Evolutionary conservation across 2,329 filamentous ascomycete species (phyloP), one percentile per base, ranked within the genome.

Genomic region (Diplodia intermedia): DNA sequence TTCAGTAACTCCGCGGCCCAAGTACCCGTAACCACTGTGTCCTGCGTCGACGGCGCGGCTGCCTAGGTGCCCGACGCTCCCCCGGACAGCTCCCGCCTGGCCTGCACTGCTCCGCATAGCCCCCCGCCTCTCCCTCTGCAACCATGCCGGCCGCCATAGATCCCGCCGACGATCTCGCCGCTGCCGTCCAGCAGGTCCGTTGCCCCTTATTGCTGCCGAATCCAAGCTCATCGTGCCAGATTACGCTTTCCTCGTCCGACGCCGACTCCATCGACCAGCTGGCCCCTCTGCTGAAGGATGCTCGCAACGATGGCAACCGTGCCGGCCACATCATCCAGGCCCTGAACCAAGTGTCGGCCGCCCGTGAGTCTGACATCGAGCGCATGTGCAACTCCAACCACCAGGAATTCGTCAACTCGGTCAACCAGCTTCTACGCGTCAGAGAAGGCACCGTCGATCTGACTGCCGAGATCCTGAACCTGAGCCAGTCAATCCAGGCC

Each of bases 211-310:
- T 23, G 14, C 2, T 14, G 20, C 29, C 33, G 60, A 56, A 38
- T 47, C n/a, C 61, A 65, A 67, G 31, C 66, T 63, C 33, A 60
- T 53, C 14, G 33, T 66, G 71, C 53, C 77, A 99, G 93, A 96
- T 98, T 72, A 94, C 97, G 70, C 88, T 97, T 73, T 93, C 94
- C 2, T 91, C 93, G 14, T 93, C 94, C 26, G 94, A 98, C 75
- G 87, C 90, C 61, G 95, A 99, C 75, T 98, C 97, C 76, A 89
- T 99, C 71, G 95, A 98, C 78, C 94, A 97, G 76, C 83, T 99
- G 62, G 97, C 98, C 57, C 94, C 94, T 11, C 91, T 96, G 1
- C 89, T 99, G 71, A 95, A 93, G 82, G 94, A 97, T 86, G 93
- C 92, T 72, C 89, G 92, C 70, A 29, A 67, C 6, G 85, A 88